Evolutionary conservation across 176 grass and related monocot genomes (phyloP).

Genomic region (Zea luxurians): DNA sequence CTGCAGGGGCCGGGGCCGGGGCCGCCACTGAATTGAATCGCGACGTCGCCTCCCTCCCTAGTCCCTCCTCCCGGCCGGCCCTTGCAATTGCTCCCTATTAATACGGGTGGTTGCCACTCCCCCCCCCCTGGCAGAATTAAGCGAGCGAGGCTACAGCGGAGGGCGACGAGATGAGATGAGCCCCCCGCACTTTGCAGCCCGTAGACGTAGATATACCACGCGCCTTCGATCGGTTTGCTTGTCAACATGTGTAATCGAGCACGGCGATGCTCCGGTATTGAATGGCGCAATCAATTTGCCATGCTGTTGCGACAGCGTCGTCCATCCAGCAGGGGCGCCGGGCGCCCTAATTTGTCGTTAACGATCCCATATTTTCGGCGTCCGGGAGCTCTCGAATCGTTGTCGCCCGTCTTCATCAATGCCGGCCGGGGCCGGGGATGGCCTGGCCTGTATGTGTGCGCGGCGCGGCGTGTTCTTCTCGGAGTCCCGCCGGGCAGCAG

Average conservation of each 20-base stretch:
- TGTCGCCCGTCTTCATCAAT: constrained; percentile 1
- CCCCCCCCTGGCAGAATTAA: constrained; percentile 15
- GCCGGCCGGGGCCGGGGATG: background rate
- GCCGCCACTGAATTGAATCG: constrained; percentile 24
- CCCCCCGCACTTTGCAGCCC: too few species aligned
- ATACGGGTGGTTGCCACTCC: constrained; percentile 20
- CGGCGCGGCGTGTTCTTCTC: too few species aligned
- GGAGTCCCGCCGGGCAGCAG: too few species aligned
- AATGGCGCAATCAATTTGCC: constrained; percentile 16
- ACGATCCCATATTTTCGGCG: constrained; percentile 17
- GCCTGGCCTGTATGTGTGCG: background rate
- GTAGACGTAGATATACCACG: too few species aligned
- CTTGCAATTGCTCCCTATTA: constrained; percentile 24
- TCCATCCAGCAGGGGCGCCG: background rate
- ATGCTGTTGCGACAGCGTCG: constrained; percentile 33
- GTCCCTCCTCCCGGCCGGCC: too few species aligned
- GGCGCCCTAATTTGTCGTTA: constrained; percentile 20
- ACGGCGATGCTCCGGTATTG: background rate
- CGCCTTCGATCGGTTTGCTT: background rate
- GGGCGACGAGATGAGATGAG: background rate
- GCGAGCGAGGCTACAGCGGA: background rate
- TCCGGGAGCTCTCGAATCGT: background rate
- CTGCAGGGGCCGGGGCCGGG: constrained; percentile 8
- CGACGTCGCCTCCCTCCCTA: background rate
- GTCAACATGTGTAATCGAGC: background rate